phyloP scores from a whole-genome alignment of 768 basidiomycete genomes.

The Tylopilus plumbeoviolaceoides region DNA sequence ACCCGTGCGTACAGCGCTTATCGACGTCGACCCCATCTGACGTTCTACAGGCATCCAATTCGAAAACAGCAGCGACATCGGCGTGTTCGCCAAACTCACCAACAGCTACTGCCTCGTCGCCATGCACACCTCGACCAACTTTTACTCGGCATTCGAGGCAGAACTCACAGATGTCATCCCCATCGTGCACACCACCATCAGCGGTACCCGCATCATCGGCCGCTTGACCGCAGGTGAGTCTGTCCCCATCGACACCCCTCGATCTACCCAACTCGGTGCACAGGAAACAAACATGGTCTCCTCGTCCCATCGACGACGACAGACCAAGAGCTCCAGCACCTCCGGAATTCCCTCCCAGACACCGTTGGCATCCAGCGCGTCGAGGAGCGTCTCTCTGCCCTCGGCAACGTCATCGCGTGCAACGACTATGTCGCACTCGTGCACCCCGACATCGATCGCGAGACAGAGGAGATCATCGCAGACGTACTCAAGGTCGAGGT shows the following conservation, averaged over 20 bases:
- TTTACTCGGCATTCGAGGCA: conserved; percentile 95
- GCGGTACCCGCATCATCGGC: conserved; percentile 90
- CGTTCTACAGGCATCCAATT: conserved; percentile 71
- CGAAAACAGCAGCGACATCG: conserved; percentile 92
- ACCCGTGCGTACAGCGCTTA: conserved; percentile 47
- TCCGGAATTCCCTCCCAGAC: conserved; percentile 93
- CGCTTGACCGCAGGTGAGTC: conserved; percentile 80
- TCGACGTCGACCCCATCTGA: neutral
- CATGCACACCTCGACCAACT: conserved; percentile 93
- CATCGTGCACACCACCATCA: conserved; percentile 94
- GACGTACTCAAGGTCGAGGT: conserved; percentile 99
- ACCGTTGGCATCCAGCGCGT: conserved; percentile 92
- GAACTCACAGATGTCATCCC: conserved; percentile 92
- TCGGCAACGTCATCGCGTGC: conserved; percentile 97
- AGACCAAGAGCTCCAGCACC: conserved; percentile 97
- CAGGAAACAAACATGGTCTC: conserved; percentile 94
- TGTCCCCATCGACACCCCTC: neutral
- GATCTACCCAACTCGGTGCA: neutral
- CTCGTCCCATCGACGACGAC: conserved; percentile 95
- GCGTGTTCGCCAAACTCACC: conserved; percentile 96
- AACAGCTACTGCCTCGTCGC: conserved; percentile 97
- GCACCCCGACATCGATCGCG: conserved; percentile 95
- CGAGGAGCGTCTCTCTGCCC: conserved; percentile 93
- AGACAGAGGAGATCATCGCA: conserved; percentile 99
- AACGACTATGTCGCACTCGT: conserved; percentile 99